Evolutionary conservation across 768 basidiomycete species (phyloP), one percentile per base, ranked within the genome.

Genomic region (Galerina sulciceps): DNA sequence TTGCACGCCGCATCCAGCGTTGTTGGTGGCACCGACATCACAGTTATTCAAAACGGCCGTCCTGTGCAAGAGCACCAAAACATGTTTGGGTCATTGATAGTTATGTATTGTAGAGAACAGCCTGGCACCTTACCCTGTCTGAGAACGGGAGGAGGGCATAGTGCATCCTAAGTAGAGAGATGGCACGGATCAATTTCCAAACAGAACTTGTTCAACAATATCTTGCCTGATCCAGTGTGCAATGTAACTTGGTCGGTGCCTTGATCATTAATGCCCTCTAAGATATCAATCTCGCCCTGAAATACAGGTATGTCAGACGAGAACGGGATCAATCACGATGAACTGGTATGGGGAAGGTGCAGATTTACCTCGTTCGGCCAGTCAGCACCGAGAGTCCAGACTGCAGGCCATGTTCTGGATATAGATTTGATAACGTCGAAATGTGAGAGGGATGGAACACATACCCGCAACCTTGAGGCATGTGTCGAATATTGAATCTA

Each of bases 201-300:
- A 8, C 26, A 31, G 26, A 31, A 31, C 26, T 31, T 31, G 26
- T 4, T 8, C 26, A 31, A 31, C 26, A 31, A n/a, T 17, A 34
- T 58, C 75, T 46, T 57, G 81, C 84, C 73, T 10, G 82, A 62
- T 43, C 44, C 41, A 3, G 68, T 69, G 44, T 69, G 87, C 15
- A 90, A 75, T 0, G 85, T 82, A 1, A 78, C 78, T 52, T 76
- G 72, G 64, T 89, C 83, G 1, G 84, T 79, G 6, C 66, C 65
- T 53, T 79, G 75, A 62, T 85, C 73, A 64, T 90, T 89, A 13
- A 87, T 84, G 41, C 85, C 84, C 65, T 85, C 84, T 36, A 85
- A 59, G 35, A 86, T 82, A 67, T 86, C 81, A 18, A 80, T 72
- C 64, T 81, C 79, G 15, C 81, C 81, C 76, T 80, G 54, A 46